phyloP scores from a whole-genome alignment of 2,329 filamentous ascomycete species.

The Ilyonectria mors-panacis region DNA sequence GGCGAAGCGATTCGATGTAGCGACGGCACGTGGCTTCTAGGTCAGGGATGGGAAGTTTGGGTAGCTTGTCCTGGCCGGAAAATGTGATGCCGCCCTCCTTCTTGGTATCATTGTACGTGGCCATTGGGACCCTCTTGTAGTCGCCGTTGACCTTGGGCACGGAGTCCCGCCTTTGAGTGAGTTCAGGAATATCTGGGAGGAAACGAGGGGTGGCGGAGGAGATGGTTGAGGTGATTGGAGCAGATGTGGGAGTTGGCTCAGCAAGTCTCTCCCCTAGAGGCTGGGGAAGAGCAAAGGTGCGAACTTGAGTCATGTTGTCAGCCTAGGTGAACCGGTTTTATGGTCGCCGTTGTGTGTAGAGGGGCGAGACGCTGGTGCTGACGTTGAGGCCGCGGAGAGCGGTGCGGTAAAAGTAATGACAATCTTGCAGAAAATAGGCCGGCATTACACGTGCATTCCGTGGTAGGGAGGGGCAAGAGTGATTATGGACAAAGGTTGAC shows the following conservation, averaged over 20 bases:
- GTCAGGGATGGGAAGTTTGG: slow-evolving; percentile 93
- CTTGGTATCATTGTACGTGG: slow-evolving; percentile 65
- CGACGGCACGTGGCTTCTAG: slow-evolving; percentile 83
- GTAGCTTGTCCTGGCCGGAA: slow-evolving; percentile 87
- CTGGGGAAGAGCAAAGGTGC: slow-evolving; percentile 72
- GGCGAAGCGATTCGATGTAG: slow-evolving; percentile 84
- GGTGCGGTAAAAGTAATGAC: slow-evolving; percentile 94
- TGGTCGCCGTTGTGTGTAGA: slow-evolving; percentile 71
- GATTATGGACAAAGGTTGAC: slow-evolving; percentile 28
- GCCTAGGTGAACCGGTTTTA: slow-evolving; percentile 31
- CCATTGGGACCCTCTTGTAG: slow-evolving; percentile 66
- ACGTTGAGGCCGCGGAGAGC: slow-evolving; percentile 89
- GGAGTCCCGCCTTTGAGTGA: slow-evolving; percentile 42
- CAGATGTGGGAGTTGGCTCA: slow-evolving; percentile 46
- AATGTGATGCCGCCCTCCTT: slow-evolving; percentile 86
- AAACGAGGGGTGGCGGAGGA: slow-evolving; percentile 58
- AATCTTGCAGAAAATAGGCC: slow-evolving; percentile 86
- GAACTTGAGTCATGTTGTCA: slow-evolving; percentile 57
- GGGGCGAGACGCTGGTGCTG: slow-evolving; percentile 81
- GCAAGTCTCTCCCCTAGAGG: slow-evolving; percentile 81
- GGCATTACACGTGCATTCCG: slow-evolving; percentile 74
- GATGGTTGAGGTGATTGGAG: slow-evolving; percentile 44
- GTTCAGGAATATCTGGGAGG: slow-evolving; percentile 54
- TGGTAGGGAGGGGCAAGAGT: slow-evolving; percentile 15
- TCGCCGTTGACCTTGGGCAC: slow-evolving; percentile 47